Evolutionary conservation across 768 basidiomycete genomes (phyloP).

Genomic region (Myochromella boudieri): DNA sequence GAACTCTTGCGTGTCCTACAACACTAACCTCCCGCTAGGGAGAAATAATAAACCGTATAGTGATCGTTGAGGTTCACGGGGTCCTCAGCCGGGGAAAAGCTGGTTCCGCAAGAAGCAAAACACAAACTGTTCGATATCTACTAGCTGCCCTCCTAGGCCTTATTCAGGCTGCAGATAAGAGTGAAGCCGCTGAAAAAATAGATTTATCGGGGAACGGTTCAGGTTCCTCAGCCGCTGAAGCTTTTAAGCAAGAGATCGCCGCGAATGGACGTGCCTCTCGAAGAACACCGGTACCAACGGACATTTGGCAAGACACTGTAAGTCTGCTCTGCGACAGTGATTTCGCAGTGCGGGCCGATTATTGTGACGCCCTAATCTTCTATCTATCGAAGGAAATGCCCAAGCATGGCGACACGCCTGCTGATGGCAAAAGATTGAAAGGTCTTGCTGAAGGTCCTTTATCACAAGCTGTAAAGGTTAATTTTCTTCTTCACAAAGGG

Average conservation of each 20-base stretch:
- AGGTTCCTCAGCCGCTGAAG: slow-evolving; percentile 21
- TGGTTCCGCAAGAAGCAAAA: slow-evolving; percentile 38
- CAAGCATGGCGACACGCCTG: slow-evolving; percentile 53
- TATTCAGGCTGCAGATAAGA: slow-evolving; percentile 59
- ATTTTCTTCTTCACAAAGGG: slow-evolving; percentile 49
- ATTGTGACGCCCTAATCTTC: slow-evolving; percentile 67
- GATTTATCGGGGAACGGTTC: slow-evolving; percentile 8
- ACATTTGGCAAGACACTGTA: slow-evolving; percentile 90
- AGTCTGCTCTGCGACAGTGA: slow-evolving; percentile 81
- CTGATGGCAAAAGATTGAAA: slow-evolving; percentile 45
- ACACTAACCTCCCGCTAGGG: slow-evolving; percentile 34
- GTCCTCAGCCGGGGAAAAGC: slow-evolving; percentile 38
- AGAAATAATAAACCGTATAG: slow-evolving; percentile 76
- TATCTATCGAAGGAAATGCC: slow-evolving; percentile 80
- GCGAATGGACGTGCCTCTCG: slow-evolving; percentile 43
- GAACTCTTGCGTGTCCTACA: neutral
- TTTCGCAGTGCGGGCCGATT: slow-evolving; percentile 76
- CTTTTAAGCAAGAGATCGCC: slow-evolving; percentile 26
- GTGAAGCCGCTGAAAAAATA: slow-evolving; percentile 28
- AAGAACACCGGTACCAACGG: slow-evolving; percentile 70
- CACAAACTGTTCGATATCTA: slow-evolving; percentile 69
- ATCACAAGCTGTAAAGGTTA: slow-evolving; percentile 45
- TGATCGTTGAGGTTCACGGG: slow-evolving; percentile 68
- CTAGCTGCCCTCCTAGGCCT: slow-evolving; percentile 71
- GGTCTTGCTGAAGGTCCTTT: slow-evolving; percentile 49